These are phyloP conservation scores for Magnaporthiopsis rhizophila DNA, from an alignment of 2,329 filamentous ascomycete genomes.

Conservation along the genomic window DNA sequence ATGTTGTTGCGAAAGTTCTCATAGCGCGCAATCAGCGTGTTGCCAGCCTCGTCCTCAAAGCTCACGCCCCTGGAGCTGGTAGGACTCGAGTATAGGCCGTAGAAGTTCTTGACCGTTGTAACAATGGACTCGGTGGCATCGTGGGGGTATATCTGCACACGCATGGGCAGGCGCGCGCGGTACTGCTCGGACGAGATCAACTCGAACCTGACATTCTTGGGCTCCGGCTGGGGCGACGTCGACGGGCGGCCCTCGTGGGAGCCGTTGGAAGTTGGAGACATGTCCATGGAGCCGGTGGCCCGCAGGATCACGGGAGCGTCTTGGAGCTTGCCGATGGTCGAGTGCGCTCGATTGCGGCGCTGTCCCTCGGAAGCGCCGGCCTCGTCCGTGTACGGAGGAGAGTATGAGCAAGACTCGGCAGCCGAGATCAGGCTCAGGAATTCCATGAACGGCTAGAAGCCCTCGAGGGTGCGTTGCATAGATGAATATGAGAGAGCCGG, in stretches of 20 bases:
- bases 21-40: conserved; percentile 88
- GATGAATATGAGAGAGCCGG: neutral
- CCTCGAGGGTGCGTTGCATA: conserved; percentile 5
- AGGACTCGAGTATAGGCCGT: conserved; percentile 78
- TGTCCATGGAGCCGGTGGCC: conserved; percentile 4
- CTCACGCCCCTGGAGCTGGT: conserved; percentile 72
- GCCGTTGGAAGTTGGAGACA: conserved; percentile 9
- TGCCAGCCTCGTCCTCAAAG: conserved; percentile 86
- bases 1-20: conserved; percentile 93
- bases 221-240: conserved; percentile 36
- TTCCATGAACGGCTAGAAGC: conserved; percentile 21
- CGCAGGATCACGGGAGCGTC: neutral
- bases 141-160: conserved; percentile 86
- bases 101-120: conserved; percentile 98
- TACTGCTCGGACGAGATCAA: conserved; percentile 62
- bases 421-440: conserved; percentile 21
- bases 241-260: conserved; percentile 27
- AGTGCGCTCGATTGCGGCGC: conserved; percentile 1
- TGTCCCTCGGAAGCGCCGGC: conserved; percentile 1
- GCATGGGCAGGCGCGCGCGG: conserved; percentile 71
- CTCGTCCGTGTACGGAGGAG: conserved; percentile 1
- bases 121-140: conserved; percentile 97
- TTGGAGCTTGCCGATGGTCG: neutral
- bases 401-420: conserved; percentile 11
- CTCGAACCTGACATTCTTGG: conserved; percentile 75